Evolutionary conservation across 2,329 filamentous ascomycete genomes (phyloP).

Genomic region (Pseudocercospora musae): DNA sequence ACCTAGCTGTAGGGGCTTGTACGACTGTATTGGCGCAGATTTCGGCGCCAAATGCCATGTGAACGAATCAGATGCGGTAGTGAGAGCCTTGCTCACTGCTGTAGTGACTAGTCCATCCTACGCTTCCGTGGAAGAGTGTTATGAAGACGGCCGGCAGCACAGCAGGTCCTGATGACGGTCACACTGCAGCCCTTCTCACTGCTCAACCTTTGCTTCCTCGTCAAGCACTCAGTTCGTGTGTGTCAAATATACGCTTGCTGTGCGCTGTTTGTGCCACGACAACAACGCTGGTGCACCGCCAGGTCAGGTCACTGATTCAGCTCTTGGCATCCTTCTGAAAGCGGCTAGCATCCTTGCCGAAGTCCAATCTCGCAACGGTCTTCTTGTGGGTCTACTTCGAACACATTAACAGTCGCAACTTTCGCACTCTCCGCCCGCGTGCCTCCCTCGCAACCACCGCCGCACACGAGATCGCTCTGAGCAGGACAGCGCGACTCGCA

Average conservation of each 20-base stretch:
- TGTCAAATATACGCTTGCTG: neutral
- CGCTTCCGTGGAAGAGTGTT: neutral
- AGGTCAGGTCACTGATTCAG: neutral
- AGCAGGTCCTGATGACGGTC: neutral
- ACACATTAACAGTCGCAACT: neutral
- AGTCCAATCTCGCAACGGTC: neutral
- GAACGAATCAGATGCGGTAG: neutral
- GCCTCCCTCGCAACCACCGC: neutral
- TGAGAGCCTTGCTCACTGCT: neutral
- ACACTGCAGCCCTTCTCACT: neutral
- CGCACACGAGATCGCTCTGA: neutral
- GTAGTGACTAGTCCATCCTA: neutral
- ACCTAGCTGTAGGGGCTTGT: neutral
- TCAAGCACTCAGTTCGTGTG: neutral
- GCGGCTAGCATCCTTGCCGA: neutral
- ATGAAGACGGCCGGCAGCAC: neutral
- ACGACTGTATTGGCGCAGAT: neutral
- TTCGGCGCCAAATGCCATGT: neutral
- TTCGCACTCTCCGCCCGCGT: neutral
- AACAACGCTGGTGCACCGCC: neutral
- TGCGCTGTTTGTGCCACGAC: neutral
- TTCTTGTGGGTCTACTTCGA: neutral
- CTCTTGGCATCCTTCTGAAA: neutral
- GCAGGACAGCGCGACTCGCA: neutral
- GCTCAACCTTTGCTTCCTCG: neutral